phyloP scores from a whole-genome alignment of 2,329 filamentous ascomycete species.

The Amphichorda felina region DNA sequence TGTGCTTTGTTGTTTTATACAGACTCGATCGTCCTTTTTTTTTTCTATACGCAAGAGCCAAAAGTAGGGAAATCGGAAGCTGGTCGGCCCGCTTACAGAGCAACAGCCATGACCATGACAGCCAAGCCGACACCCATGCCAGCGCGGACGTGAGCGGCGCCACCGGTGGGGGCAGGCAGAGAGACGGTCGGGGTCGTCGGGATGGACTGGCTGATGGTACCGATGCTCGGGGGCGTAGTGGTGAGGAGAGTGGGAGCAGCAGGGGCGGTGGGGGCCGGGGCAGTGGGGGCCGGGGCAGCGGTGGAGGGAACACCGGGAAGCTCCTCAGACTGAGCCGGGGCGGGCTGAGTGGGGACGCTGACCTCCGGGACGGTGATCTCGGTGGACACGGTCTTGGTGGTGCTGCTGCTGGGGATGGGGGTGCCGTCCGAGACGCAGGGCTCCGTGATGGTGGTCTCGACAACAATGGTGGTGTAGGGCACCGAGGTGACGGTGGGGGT shows the following conservation, averaged over 20 bases:
- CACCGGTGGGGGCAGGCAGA: constrained; percentile 15
- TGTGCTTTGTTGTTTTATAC: background rate
- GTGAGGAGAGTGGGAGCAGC: constrained; percentile 22
- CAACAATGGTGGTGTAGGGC: constrained; percentile 37
- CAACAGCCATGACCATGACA: constrained; percentile 30
- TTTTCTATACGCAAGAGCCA: background rate
- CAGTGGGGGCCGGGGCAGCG: constrained; percentile 9
- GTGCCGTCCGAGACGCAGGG: constrained; percentile 37
- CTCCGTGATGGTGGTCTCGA: constrained; percentile 33
- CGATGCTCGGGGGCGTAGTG: constrained; percentile 10
- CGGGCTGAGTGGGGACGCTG: constrained; percentile 10
- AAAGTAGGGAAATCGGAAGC: background rate
- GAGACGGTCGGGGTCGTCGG: constrained; percentile 8
- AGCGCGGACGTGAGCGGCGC: constrained; percentile 24
- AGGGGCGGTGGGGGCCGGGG: constrained; percentile 6
- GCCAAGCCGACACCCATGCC: constrained; percentile 34
- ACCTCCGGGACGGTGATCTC: constrained; percentile 41
- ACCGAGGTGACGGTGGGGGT: constrained; percentile 38
- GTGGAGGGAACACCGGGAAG: constrained; percentile 40
- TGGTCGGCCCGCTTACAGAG: constrained; percentile 24
- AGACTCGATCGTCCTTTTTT: background rate
- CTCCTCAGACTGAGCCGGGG: background rate
- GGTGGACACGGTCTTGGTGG: constrained; percentile 37
- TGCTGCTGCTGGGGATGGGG: constrained; percentile 29
- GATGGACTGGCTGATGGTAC: constrained; percentile 10